Conservation (phyloP, 345 rosid genomes). For the Toxicodendron radicans region DNA sequence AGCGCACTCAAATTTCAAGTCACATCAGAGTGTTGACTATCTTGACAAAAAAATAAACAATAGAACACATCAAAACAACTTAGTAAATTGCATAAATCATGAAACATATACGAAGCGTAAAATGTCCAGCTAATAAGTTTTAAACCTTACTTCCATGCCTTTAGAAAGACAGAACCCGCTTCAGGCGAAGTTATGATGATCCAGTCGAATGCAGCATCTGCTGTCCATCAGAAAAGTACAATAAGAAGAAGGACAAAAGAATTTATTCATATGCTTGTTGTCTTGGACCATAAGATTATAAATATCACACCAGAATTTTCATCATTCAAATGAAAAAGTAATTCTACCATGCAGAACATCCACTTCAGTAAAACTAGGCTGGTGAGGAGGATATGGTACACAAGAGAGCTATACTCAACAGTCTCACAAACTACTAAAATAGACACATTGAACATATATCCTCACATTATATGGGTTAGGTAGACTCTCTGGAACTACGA, state of each 20-base stretch:
- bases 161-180: conserved; percentile 88
- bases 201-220: conserved; percentile 81
- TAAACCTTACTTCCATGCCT: conserved; percentile 87
- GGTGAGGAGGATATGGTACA: neutral
- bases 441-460: neutral
- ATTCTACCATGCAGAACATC: neutral
- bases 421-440: neutral
- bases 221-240: conserved; percentile 17
- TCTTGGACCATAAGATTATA: neutral
- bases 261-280: neutral
- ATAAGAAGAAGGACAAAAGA: conserved; percentile 5
- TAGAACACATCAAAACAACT: neutral
- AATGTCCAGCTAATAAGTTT: conserved; percentile 17
- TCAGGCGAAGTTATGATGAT: conserved; percentile 93
- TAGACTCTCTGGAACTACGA: neutral
- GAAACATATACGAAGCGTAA: neutral
- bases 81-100: conserved; percentile 2
- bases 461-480: neutral
- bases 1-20: conserved; percentile 6
- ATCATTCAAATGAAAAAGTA: neutral
- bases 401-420: neutral
- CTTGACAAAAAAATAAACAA: neutral
- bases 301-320: neutral
- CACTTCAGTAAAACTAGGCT: neutral
- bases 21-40: neutral